phyloP scores from a whole-genome alignment of 805 yeast species.

The Candida bentonensis region DNA sequence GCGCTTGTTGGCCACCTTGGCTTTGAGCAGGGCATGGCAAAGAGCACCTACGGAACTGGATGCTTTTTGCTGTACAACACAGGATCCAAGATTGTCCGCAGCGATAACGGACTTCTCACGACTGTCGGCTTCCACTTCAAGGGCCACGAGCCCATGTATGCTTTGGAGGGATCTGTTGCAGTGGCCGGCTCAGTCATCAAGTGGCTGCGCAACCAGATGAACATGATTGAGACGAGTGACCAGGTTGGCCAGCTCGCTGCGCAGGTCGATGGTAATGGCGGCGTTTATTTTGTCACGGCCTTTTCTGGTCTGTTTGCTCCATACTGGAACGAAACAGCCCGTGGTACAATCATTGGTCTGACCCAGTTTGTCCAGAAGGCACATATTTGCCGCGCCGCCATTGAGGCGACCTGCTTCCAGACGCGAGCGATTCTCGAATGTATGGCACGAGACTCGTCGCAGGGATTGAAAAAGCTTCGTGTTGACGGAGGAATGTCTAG shows the following conservation, averaged over 20 bases:
- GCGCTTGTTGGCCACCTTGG: constrained; percentile 90
- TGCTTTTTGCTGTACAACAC: constrained; percentile 83
- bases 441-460: constrained; percentile 58
- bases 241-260: constrained; percentile 87
- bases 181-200: constrained; percentile 91
- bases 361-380: constrained; percentile 86
- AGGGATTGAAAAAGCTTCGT: constrained; percentile 28
- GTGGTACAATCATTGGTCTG: constrained; percentile 87
- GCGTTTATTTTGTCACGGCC: constrained; percentile 91
- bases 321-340: constrained; percentile 85
- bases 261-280: constrained; percentile 68
- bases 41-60: constrained; percentile 95
- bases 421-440: constrained; percentile 81
- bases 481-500: constrained; percentile 96
- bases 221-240: constrained; percentile 63
- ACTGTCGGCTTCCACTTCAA: constrained; percentile 90
- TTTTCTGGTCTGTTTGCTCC: constrained; percentile 92
- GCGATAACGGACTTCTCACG: constrained; percentile 72
- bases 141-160: constrained; percentile 58
- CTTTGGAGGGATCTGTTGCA: constrained; percentile 90
- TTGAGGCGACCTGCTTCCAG: constrained; percentile 92
- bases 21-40: constrained; percentile 68
- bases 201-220: constrained; percentile 86
- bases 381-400: constrained; percentile 87
- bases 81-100: constrained; percentile 55